phyloP scores from a whole-genome alignment of 2,329 filamentous ascomycete genomes.

The Microdochium trichocladiopsis region DNA sequence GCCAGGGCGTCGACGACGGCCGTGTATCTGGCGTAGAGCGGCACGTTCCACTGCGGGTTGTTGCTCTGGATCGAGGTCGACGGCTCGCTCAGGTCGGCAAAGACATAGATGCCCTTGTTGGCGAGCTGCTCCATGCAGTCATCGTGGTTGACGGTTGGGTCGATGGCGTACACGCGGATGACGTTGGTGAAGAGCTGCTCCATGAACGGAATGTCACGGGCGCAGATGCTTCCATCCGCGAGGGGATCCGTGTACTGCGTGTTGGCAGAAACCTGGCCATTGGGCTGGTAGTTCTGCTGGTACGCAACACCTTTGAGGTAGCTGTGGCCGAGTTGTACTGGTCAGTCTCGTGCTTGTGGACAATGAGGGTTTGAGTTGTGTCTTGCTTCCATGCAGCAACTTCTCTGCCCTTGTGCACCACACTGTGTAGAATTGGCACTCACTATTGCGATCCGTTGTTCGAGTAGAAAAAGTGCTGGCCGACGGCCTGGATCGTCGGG shows the following conservation, averaged over 20 bases:
- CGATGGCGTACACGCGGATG: slow-evolving; percentile 90
- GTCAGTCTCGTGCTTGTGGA: too few relatives aligned
- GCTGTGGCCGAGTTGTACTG: too few relatives aligned
- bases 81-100: slow-evolving; percentile 85
- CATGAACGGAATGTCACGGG: slow-evolving; percentile 80
- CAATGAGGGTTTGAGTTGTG: too few relatives aligned
- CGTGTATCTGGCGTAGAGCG: slow-evolving; percentile 75
- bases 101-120: slow-evolving; percentile 86
- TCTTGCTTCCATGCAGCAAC: too few relatives aligned
- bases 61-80: slow-evolving; percentile 78
- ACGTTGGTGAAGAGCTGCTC: slow-evolving; percentile 77
- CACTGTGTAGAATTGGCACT: slow-evolving; percentile 12
- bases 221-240: slow-evolving; percentile 62
- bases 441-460: slow-evolving; percentile 66
- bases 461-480: slow-evolving; percentile 26
- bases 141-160: slow-evolving; percentile 71
- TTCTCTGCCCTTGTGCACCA: too few relatives aligned
- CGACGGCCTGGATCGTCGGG: slow-evolving; percentile 18
- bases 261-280: slow-evolving; percentile 38
- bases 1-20: slow-evolving; percentile 73
- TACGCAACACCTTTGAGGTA: slow-evolving; percentile 94
- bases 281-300: slow-evolving; percentile 68
- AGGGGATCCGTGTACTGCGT: slow-evolving; percentile 75
- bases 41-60: slow-evolving; percentile 69
- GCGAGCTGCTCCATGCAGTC: slow-evolving; percentile 79